Evolutionary conservation across 768 basidiomycete species (phyloP).

Genomic region (Suillus decipiens): DNA sequence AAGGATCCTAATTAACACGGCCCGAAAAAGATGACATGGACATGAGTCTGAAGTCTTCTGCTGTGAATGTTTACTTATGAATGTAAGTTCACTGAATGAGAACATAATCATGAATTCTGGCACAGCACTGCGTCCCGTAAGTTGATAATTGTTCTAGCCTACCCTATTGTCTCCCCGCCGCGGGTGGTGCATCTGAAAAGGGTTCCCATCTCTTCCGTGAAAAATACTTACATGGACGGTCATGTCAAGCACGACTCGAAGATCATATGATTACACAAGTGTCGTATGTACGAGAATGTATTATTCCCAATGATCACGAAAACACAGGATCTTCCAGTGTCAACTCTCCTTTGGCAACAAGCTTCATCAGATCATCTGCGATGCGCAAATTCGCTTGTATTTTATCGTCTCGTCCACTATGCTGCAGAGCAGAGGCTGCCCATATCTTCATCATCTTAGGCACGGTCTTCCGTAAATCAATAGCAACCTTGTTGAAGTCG

Average conservation of each 20-base stretch:
- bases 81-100: too few species aligned
- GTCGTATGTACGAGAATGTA: background rate
- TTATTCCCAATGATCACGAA: background rate
- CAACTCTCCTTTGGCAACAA: conserved; percentile 7
- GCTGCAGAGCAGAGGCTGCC: conserved; percentile 9
- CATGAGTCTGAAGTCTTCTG: too few species aligned
- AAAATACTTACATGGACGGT: background rate
- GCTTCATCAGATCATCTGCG: background rate
- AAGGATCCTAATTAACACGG: too few species aligned
- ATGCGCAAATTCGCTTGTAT: conserved; percentile 1
- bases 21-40: too few species aligned
- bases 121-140: too few species aligned
- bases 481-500: background rate
- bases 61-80: too few species aligned
- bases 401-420: conserved; percentile 9
- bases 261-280: background rate
- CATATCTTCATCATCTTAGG: conserved; percentile 17
- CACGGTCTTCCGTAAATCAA: conserved; percentile 1
- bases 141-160: too few species aligned
- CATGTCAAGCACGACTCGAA: background rate
- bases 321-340: background rate
- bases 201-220: background rate
- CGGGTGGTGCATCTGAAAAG: too few species aligned
- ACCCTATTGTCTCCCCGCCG: too few species aligned
- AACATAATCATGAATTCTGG: too few species aligned